These are phyloP conservation scores for Juncus inflexus DNA, from an alignment of 176 grass and related monocot genomes.

Conservation along the genomic window DNA sequence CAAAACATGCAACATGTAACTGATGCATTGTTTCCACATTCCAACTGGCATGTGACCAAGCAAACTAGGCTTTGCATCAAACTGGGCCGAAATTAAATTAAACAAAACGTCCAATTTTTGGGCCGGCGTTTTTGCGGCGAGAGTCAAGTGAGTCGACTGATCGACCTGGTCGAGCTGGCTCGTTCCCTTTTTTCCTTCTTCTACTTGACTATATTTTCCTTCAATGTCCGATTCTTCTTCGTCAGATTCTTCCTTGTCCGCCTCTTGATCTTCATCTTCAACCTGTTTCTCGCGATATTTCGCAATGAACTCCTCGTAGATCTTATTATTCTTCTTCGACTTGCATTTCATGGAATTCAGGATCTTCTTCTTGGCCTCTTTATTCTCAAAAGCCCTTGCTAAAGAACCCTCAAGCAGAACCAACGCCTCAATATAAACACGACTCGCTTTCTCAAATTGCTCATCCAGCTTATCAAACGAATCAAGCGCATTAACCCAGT, in stretches of 20 bases:
- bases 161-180: conserved; percentile 78
- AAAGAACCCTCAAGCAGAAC: conserved; percentile 39
- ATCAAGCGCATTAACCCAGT: conserved; percentile 37
- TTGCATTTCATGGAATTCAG: conserved; percentile 45
- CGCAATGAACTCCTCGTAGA: conserved; percentile 34
- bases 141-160: conserved; percentile 65
- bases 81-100: conserved; percentile 78
- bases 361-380: conserved; percentile 44
- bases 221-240: conserved; percentile 12
- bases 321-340: conserved; percentile 46
- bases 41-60: conserved; percentile 80
- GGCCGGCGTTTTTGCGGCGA: conserved; percentile 78
- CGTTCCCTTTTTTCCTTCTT: conserved; percentile 56
- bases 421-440: conserved; percentile 32
- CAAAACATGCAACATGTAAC: conserved; percentile 64
- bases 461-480: conserved; percentile 44
- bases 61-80: conserved; percentile 82
- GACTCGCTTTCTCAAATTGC: conserved; percentile 36
- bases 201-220: not conserved
- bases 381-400: conserved; percentile 34
- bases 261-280: too few relatives aligned
- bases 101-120: conserved; percentile 81
- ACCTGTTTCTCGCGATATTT: conserved; percentile 32
- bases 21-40: conserved; percentile 76
- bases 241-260: conserved; percentile 12